Conservation (phyloP, 106 monocot genomes). For the Hemerocallis citrina region DNA sequence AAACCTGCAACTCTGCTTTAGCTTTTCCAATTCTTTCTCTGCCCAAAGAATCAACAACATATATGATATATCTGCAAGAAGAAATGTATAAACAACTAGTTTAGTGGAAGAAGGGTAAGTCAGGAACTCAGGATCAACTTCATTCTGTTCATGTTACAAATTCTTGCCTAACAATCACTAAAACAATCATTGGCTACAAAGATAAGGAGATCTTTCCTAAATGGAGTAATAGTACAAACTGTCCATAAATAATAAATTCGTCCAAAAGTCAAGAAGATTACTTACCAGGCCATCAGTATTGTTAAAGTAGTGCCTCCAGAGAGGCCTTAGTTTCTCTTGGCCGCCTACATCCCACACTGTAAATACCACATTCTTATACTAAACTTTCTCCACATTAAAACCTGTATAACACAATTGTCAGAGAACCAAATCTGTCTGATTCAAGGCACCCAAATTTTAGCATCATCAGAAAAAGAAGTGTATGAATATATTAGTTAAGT, state of each 20-base stretch:
- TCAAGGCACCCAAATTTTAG: too few species aligned
- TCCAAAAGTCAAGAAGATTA: not conserved
- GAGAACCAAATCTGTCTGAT: too few species aligned
- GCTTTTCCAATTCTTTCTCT: constrained; percentile 93
- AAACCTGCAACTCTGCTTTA: constrained; percentile 94
- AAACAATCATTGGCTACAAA: not conserved
- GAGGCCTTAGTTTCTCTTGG: constrained; percentile 92
- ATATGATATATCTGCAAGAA: constrained; percentile 80
- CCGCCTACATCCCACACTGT: constrained; percentile 99
- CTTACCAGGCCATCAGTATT: constrained; percentile 95
- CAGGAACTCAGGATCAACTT: not conserved
- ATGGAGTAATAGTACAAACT: not conserved
- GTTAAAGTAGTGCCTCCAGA: constrained; percentile 99
- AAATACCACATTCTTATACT: constrained; percentile 78
- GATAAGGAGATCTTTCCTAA: not conserved
- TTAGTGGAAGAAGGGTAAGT: not conserved
- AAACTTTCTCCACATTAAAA: constrained; percentile 79
- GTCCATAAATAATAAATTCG: not conserved
- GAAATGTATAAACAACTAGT: not conserved
- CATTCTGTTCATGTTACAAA: not conserved
- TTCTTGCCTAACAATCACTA: not conserved
- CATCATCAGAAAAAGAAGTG: too few species aligned
- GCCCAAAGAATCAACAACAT: constrained; percentile 97
- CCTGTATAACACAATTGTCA: constrained; percentile 40
- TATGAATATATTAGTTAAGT: too few species aligned